Conservation (phyloP, 495 filamentous ascomycete genomes). For the Letharia columbiana region DNA sequence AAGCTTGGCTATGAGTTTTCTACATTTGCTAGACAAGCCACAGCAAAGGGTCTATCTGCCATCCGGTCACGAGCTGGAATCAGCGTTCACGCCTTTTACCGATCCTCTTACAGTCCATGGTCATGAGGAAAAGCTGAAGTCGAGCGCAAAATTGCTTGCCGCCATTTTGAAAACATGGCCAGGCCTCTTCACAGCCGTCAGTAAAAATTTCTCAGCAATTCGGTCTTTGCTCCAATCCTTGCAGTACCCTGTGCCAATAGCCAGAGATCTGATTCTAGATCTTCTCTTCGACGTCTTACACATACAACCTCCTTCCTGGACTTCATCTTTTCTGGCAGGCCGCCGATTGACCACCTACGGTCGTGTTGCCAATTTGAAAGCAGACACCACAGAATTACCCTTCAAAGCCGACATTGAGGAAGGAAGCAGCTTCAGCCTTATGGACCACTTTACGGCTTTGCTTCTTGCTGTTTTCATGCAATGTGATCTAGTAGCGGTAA, state of each 20-base stretch:
- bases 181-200: conserved; percentile 69
- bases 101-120: conserved; percentile 61
- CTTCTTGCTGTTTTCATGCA: conserved; percentile 78
- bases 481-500: conserved; percentile 65
- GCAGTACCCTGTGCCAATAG: conserved; percentile 57
- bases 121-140: conserved; percentile 67
- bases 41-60: conserved; percentile 68
- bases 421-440: conserved; percentile 65
- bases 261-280: conserved; percentile 67
- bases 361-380: conserved; percentile 78
- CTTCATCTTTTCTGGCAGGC: conserved; percentile 87
- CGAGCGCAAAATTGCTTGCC: conserved; percentile 76
- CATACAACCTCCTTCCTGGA: conserved; percentile 95
- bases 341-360: conserved; percentile 89
- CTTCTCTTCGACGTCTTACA: conserved; percentile 83
- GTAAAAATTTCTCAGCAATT: conserved; percentile 75
- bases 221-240: conserved; percentile 73
- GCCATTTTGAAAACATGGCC: conserved; percentile 92
- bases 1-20: conserved; percentile 70
- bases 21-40: conserved; percentile 82
- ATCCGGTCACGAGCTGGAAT: conserved; percentile 70
- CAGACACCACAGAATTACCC: conserved; percentile 44
- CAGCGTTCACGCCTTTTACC: conserved; percentile 81
- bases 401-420: conserved; percentile 45
- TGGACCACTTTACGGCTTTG: conserved; percentile 89